Base-by-base conservation (phyloP, 805 yeast genomes). In the Myxozyma vanderwaltii region DNA sequence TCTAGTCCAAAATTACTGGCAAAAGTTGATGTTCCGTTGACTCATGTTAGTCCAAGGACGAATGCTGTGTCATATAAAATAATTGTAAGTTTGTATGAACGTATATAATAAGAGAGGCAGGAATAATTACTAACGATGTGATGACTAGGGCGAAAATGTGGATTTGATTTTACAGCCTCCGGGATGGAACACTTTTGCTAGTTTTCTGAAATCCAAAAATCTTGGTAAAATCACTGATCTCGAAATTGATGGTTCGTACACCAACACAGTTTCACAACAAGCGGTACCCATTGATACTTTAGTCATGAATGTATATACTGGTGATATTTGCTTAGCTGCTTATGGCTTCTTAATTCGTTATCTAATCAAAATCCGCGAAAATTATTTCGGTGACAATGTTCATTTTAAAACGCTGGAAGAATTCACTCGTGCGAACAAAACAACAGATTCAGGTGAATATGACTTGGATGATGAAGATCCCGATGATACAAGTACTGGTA, bases 341-440 rank as follows among this genome's bases (percentile, higher is more conserved):
- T 88, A 88, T 70, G 99, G 99, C 0, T 88, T 83, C 70, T 79
- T 91, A 6, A 77, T 90, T 5, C 82, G 86, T 63, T 90, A 88
- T 70, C 75, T 92, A 43, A 82, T 91, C 77, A 81, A 83, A 15
- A 77, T 94, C 49, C 81, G 86, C 48, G 96, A 89, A 69, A 94
- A 94, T 70, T 92, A 94, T 70, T 88, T 94, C 71, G 99, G 99
- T 1, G 94, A 89, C 46, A 79, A 81, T 61, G 79, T 82, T n/a
- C 89, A 85, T 66, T 94, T 94, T 70, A 84, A 82, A 64, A 94
- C 98, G 0, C 79, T 90, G 47, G 94, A 89, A 63, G 99, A 92
- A 70, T 91, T 85, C 65, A 81, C 84, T 3, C 72, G 70, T 21
- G 69, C 70, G 17, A 61, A 15, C 69, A 15, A 27, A 15, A 38